Conservation (phyloP, 2,329 filamentous ascomycete species). For the Neoascochyta sp. region DNA sequence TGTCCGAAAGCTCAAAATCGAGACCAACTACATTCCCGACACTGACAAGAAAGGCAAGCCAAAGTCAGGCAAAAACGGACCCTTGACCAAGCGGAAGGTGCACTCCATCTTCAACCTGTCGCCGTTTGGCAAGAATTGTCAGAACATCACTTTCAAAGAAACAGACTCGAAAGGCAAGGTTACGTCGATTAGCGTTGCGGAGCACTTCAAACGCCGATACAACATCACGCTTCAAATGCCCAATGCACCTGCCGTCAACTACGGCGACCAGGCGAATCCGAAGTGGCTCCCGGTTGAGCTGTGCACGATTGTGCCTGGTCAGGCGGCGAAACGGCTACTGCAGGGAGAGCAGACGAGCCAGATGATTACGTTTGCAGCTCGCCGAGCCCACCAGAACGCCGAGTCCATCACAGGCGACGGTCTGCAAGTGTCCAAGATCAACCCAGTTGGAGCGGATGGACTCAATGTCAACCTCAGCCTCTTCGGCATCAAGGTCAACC, state of each 20-base stretch:
- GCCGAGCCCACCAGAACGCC: constrained; percentile 28
- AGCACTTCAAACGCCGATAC: constrained; percentile 20
- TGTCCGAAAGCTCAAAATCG: constrained; percentile 38
- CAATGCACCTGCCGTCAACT: constrained; percentile 29
- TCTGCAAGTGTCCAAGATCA: constrained; percentile 24
- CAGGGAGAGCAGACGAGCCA: constrained; percentile 25
- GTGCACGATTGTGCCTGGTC: constrained; percentile 30
- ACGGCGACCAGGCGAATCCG: constrained; percentile 15
- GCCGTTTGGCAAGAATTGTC: constrained; percentile 31
- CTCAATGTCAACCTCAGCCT: constrained; percentile 26
- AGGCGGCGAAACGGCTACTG: constrained; percentile 26
- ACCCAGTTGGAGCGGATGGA: constrained; percentile 15
- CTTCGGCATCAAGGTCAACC: constrained; percentile 63
- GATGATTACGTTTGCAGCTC: constrained; percentile 34
- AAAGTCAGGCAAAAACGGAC: constrained; percentile 12
- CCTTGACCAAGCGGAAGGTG: constrained; percentile 23
- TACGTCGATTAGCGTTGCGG: constrained; percentile 11
- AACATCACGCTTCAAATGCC: constrained; percentile 17
- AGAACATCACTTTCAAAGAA: constrained; percentile 17
- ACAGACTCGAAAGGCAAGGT: constrained; percentile 11
- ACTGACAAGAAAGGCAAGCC: constrained; percentile 32
- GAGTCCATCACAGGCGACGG: constrained; percentile 27
- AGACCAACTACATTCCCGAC: constrained; percentile 40
- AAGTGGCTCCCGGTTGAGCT: constrained; percentile 37
- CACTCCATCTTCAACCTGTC: constrained; percentile 42